A percentile compares a stretch with the other conserved stretches of the same genome.
phyloP scores from a whole-genome alignment of 2,329 filamentous ascomycete species.

The Penicillium frequentans region DNA sequence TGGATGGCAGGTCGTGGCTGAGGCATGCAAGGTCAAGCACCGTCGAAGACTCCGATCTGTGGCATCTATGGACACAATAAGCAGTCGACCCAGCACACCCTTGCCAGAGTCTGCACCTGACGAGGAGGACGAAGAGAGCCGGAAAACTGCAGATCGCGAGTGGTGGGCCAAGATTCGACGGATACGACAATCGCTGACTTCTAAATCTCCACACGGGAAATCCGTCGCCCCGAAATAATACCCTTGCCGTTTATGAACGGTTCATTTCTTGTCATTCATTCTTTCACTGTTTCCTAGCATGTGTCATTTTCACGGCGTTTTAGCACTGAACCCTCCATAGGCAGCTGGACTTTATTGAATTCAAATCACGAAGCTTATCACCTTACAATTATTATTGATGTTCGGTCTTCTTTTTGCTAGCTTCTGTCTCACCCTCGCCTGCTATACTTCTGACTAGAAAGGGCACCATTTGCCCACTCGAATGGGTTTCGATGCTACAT shows the following conservation, averaged over 20 bases:
- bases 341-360: neutral
- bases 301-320: neutral
- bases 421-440: neutral
- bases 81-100: constrained; percentile 28
- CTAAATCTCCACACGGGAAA: constrained; percentile 59
- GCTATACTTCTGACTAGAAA: neutral
- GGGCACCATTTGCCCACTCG: too few species aligned
- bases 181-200: constrained; percentile 70
- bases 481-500: too few species aligned
- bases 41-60: constrained; percentile 31
- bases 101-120: constrained; percentile 27
- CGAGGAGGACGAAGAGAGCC: constrained; percentile 43
- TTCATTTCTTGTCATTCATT: neutral
- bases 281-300: neutral
- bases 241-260: neutral
- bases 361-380: neutral
- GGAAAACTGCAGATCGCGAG: constrained; percentile 67
- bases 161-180: constrained; percentile 70
- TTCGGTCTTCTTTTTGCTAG: neutral
- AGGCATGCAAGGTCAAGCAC: constrained; percentile 43
- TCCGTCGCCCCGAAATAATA: constrained; percentile 9
- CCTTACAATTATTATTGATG: neutral
- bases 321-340: neutral
- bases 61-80: constrained; percentile 25
- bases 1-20: constrained; percentile 48